Evolutionary conservation across 148 eudicot genomes (phyloP).

Genomic region (Vaccinium myrtillus): DNA sequence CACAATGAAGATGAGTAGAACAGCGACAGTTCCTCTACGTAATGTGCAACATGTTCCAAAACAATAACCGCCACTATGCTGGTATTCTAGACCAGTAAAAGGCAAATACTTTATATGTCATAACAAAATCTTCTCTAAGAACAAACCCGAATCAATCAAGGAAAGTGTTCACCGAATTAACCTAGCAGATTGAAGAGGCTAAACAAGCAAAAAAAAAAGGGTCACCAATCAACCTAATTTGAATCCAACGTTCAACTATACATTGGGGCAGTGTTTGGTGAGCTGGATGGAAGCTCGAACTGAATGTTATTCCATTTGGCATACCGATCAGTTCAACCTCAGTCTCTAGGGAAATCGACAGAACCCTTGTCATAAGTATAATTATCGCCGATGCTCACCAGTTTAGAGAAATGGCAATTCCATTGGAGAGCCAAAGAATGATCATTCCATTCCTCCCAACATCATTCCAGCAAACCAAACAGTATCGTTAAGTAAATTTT

Average conservation of each 20-base stretch:
- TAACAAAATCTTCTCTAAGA: not conserved
- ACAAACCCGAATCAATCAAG: conserved; percentile 9
- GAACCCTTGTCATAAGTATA: not conserved
- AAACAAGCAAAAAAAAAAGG: not conserved
- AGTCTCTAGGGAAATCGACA: not conserved
- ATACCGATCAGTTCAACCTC: not conserved
- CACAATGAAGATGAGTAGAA: not conserved
- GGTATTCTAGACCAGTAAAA: conserved; percentile 3
- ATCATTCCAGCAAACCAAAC: not conserved
- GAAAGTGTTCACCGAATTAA: not conserved
- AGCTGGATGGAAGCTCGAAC: not conserved
- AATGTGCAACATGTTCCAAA: not conserved
- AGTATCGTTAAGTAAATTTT: not conserved
- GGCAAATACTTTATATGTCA: not conserved
- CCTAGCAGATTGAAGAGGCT: not conserved
- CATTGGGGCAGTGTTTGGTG: not conserved
- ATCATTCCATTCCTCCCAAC: not conserved
- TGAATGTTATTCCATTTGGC: not conserved
- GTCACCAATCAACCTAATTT: not conserved
- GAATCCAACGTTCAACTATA: not conserved
- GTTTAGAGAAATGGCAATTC: not conserved
- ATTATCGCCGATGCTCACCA: not conserved
- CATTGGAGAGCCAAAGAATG: not conserved
- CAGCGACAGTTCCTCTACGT: not conserved
- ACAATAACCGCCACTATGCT: not conserved